phyloP scores from a whole-genome alignment of 2,329 filamentous ascomycete genomes.

The Samsoniella hepiali region DNA sequence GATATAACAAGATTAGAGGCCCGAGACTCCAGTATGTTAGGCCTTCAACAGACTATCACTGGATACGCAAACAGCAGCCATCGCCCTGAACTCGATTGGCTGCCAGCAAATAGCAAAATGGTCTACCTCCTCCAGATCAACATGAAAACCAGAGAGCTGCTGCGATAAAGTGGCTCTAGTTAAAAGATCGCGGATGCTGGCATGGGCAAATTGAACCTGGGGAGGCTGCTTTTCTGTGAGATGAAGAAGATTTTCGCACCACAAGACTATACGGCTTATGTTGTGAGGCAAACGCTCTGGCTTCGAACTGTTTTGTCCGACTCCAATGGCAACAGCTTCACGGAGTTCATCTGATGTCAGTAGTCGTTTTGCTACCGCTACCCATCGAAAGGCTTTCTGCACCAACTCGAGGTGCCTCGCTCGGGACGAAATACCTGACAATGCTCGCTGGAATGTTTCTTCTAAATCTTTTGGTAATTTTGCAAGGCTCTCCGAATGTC shows the following conservation, averaged over 20 bases:
- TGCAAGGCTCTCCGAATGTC: constrained; percentile 22
- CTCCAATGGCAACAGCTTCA: constrained; percentile 36
- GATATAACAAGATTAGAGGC: too few species aligned
- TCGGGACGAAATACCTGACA: background rate
- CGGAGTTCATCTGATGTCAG: constrained; percentile 35
- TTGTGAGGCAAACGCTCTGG: constrained; percentile 24
- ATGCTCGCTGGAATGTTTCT: background rate
- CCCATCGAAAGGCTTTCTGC: constrained; percentile 21
- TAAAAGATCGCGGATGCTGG: constrained; percentile 14
- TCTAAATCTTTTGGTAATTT: background rate
- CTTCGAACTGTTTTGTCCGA: constrained; percentile 24
- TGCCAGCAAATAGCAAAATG: too few species aligned
- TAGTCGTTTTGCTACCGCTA: constrained; percentile 31
- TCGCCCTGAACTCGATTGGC: too few species aligned
- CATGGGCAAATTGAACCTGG: constrained; percentile 34
- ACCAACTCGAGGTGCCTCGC: background rate
- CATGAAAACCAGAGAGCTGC: background rate
- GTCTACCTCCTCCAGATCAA: background rate
- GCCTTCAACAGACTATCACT: too few species aligned
- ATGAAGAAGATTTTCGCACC: constrained; percentile 34
- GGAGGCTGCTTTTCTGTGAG: constrained; percentile 29
- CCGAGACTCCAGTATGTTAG: too few species aligned
- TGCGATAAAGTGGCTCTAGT: background rate
- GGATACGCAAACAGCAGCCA: too few species aligned
- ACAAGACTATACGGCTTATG: constrained; percentile 28